Percentiles rank a stretch among this genome's conserved stretches.
Evolutionary conservation across 371 early-diverging fungal genomes (phyloP).

Genomic region (Mucor saturninus): DNA sequence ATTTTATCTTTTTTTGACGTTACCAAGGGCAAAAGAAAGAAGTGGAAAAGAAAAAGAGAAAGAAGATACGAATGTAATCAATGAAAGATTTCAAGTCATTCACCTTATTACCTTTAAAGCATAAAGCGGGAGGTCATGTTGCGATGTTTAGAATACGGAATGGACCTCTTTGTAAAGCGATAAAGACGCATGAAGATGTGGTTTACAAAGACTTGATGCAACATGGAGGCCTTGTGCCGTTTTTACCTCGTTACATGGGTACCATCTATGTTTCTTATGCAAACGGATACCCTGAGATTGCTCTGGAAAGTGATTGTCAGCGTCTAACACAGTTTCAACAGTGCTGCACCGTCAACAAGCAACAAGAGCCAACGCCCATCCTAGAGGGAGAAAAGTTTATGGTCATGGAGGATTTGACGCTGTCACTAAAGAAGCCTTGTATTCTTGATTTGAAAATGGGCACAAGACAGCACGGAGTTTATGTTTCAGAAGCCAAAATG

Average conservation of each 20-base stretch:
- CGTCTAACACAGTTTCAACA: slow-evolving; percentile 61
- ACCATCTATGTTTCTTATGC: slow-evolving; percentile 27
- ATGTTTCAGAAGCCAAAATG: slow-evolving; percentile 78
- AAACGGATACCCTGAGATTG: slow-evolving; percentile 56
- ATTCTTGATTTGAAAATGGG: slow-evolving; percentile 97
- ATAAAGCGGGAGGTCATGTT: slow-evolving; percentile 40
- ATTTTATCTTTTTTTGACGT: background rate
- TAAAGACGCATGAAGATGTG: slow-evolving; percentile 29
- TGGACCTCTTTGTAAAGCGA: slow-evolving; percentile 35
- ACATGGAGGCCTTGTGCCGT: slow-evolving; percentile 19
- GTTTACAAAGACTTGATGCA: slow-evolving; percentile 26
- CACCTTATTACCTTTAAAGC: slow-evolving; percentile 29
- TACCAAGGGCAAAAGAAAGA: background rate
- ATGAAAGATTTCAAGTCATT: slow-evolving; percentile 2
- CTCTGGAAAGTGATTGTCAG: slow-evolving; percentile 72
- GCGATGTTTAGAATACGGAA: slow-evolving; percentile 33
- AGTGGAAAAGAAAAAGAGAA: background rate
- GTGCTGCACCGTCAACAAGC: background rate
- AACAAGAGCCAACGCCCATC: background rate
- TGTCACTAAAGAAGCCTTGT: slow-evolving; percentile 80
- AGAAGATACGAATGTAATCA: background rate
- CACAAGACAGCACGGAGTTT: slow-evolving; percentile 90
- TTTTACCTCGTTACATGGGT: slow-evolving; percentile 33
- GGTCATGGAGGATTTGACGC: slow-evolving; percentile 89
- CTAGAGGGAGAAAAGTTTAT: slow-evolving; percentile 68